phyloP scores from a whole-genome alignment of 2,329 filamentous ascomycete genomes.

The Cordyceps fumosorosea region DNA sequence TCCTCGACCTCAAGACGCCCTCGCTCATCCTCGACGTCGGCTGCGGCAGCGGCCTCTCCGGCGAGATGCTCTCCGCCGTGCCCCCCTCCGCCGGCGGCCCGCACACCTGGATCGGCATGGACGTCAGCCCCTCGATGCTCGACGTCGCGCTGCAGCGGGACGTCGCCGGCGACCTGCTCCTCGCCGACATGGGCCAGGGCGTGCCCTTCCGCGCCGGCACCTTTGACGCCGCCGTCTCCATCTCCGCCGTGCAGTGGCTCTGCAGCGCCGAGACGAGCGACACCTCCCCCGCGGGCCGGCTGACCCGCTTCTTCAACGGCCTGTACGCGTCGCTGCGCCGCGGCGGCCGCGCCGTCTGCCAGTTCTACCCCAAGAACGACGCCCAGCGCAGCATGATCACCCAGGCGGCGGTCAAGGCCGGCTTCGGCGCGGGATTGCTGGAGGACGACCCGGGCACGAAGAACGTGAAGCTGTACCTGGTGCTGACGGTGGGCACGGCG shows the following conservation, averaged over 20 bases:
- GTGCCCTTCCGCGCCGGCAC: conserved; percentile 86
- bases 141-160: conserved; percentile 87
- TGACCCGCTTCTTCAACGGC: conserved; percentile 86
- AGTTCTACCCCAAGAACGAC: conserved; percentile 98
- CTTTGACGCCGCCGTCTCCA: conserved; percentile 93
- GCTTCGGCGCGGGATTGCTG: conserved; percentile 88
- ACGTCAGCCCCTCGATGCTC: conserved; percentile 94
- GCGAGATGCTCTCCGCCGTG: conserved; percentile 81
- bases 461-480: conserved; percentile 92
- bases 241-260: conserved; percentile 96
- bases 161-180: conserved; percentile 86
- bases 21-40: conserved; percentile 94
- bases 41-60: conserved; percentile 89
- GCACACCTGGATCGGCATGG: conserved; percentile 96
- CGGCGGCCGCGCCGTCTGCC: conserved; percentile 85
- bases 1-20: conserved; percentile 72
- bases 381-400: conserved; percentile 88
- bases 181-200: conserved; percentile 92
- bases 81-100: conserved; percentile 67
- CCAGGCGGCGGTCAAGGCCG: conserved; percentile 81
- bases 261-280: conserved; percentile 91
- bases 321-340: conserved; percentile 78
- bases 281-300: conserved; percentile 68
- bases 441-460: conserved; percentile 97
- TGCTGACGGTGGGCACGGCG: conserved; percentile 75